Evolutionary conservation across 2,329 filamentous ascomycete genomes (phyloP).

Genomic region (Arthrobotrys conoides): DNA sequence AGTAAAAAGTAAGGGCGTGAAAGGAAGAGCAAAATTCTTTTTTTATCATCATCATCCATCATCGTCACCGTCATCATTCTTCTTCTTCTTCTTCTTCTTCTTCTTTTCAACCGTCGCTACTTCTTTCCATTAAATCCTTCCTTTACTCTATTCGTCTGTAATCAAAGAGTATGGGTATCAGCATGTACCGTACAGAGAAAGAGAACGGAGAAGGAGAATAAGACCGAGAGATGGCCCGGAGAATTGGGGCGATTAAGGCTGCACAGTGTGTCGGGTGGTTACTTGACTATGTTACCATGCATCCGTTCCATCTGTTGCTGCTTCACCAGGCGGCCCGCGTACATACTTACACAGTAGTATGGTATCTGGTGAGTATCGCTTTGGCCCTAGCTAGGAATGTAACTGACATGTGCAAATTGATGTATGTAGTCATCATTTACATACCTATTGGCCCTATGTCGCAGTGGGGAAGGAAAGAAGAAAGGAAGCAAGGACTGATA

Average conservation of each 20-base stretch:
- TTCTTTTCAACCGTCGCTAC: too few species aligned
- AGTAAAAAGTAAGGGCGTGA: neutral
- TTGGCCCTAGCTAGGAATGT: neutral
- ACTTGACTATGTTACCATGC: slow-evolving; percentile 5
- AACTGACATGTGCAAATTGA: slow-evolving; percentile 12
- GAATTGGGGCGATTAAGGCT: slow-evolving; percentile 27
- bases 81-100: too few species aligned
- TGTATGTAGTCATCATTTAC: slow-evolving; percentile 17
- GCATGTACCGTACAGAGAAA: neutral
- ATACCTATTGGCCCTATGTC: too few species aligned
- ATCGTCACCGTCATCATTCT: too few species aligned
- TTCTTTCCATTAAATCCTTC: too few species aligned
- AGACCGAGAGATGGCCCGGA: slow-evolving; percentile 20
- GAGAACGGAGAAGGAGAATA: neutral
- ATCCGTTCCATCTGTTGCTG: slow-evolving; percentile 5
- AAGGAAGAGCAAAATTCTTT: neutral
- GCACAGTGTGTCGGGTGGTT: slow-evolving; percentile 11
- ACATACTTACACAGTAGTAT: neutral
- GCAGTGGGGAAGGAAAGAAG: too few species aligned
- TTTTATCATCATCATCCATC: neutral
- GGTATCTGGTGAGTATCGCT: slow-evolving; percentile 3
- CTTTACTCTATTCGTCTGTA: too few species aligned
- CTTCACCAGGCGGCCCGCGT: slow-evolving; percentile 2
- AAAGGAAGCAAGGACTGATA: too few species aligned
- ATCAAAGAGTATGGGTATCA: too few species aligned